These are phyloP conservation scores for Thalassiosira livingstoniorum DNA, from an alignment of 352 stramenopile genomes.

Conservation along the genomic window DNA sequence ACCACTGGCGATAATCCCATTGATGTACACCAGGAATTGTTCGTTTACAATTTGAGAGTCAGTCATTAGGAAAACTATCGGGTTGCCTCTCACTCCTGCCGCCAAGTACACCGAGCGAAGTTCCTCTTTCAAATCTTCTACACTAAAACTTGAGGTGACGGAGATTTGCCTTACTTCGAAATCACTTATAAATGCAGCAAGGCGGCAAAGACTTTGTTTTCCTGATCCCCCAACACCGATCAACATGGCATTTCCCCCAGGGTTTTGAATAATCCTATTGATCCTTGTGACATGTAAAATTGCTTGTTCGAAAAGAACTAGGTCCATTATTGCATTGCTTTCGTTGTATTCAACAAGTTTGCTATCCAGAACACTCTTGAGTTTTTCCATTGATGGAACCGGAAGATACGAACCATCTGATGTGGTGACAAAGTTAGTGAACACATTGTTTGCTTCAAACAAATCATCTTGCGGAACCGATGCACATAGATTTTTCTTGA, in stretches of 20 bases:
- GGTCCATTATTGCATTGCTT: constrained; percentile 94
- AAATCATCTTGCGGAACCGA: constrained; percentile 85
- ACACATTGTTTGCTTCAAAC: constrained; percentile 90
- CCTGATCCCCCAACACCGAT: constrained; percentile 96
- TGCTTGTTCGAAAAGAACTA: constrained; percentile 97
- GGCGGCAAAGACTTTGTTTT: constrained; percentile 95
- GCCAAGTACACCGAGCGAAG: constrained; percentile 96
- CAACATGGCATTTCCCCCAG: constrained; percentile 96
- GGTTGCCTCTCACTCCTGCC: constrained; percentile 92
- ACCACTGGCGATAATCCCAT: constrained; percentile 95
- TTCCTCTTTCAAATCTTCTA: constrained; percentile 97
- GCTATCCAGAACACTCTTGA: constrained; percentile 89
- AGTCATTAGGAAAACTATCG: constrained; percentile 96
- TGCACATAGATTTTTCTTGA: constrained; percentile 91
- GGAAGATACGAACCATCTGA: constrained; percentile 75
- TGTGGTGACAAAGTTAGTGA: constrained; percentile 91
- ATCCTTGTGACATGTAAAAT: constrained; percentile 97
- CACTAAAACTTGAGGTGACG: constrained; percentile 95
- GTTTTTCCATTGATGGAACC: constrained; percentile 85
- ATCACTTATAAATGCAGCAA: constrained; percentile 96
- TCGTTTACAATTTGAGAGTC: constrained; percentile 99
- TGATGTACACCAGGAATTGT: constrained; percentile 98
- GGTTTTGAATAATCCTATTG: constrained; percentile 95
- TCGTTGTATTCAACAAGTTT: constrained; percentile 97
- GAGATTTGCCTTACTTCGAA: constrained; percentile 96